A percentile compares a stretch with the other conserved stretches of the same genome.
Evolutionary conservation across 129 eudicot species (phyloP).

Genomic region (Chrysanthemum seticuspe): DNA sequence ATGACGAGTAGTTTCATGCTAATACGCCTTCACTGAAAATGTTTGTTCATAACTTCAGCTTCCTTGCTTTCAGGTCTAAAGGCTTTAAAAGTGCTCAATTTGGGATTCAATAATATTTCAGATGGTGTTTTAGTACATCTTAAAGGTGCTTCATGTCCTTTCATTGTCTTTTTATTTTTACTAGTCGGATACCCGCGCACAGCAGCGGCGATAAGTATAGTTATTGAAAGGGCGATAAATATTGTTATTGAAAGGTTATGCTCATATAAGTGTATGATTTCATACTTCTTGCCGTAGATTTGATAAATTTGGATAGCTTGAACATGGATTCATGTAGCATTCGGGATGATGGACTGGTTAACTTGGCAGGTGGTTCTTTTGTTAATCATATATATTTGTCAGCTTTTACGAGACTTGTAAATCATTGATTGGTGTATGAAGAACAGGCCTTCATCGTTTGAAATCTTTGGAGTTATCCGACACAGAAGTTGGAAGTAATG

Average conservation of each 20-base stretch:
- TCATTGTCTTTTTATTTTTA: background rate
- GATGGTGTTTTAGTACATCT: constrained; percentile 51
- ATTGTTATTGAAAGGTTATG: background rate
- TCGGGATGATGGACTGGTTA: background rate
- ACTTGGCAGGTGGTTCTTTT: background rate
- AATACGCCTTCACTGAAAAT: constrained; percentile 19
- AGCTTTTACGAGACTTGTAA: too few relatives aligned
- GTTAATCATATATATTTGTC: background rate
- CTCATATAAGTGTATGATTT: background rate
- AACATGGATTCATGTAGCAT: background rate
- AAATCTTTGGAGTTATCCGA: constrained; percentile 86
- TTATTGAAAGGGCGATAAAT: too few relatives aligned
- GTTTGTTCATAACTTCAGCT: constrained; percentile 50
- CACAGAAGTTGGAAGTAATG: constrained; percentile 87
- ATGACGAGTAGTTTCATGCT: background rate
- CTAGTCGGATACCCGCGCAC: too few relatives aligned
- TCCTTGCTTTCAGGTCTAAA: constrained; percentile 48
- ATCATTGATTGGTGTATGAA: too few relatives aligned
- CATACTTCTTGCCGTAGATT: background rate
- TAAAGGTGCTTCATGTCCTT: constrained; percentile 22
- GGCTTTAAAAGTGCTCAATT: constrained; percentile 59
- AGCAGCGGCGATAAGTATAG: background rate
- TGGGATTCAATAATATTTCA: constrained; percentile 79
- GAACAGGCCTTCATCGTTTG: constrained; percentile 27
- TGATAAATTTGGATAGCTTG: background rate